A percentile compares a stretch with the other conserved stretches of the same genome.
Conservation (phyloP, 1,284 basidiomycete species). For the Ceratobasidium sp. region DNA sequence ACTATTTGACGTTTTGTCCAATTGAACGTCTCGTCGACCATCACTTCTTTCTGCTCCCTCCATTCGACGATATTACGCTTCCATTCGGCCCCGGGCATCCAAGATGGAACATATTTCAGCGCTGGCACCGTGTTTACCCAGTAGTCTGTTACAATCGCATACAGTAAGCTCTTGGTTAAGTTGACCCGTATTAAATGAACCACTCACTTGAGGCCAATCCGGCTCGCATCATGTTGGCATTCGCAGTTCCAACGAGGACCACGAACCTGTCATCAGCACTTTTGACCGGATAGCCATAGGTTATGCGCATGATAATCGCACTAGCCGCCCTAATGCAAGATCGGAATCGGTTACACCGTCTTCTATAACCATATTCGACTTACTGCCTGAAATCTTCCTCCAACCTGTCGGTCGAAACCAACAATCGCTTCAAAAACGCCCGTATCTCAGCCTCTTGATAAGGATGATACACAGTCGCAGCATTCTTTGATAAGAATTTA, state of each 20-base stretch:
- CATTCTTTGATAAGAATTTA: constrained; percentile 52
- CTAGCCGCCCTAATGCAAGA: not conserved
- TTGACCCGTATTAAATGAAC: no score
- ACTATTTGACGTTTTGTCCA: constrained; percentile 29
- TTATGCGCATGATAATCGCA: constrained; percentile 34
- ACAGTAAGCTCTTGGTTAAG: no score
- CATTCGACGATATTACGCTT: constrained; percentile 35
- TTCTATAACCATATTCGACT: not conserved
- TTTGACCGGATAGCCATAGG: constrained; percentile 48
- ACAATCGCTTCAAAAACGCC: constrained; percentile 35
- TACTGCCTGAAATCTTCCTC: constrained; percentile 38
- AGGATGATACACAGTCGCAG: constrained; percentile 46
- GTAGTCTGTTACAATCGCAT: not conserved
- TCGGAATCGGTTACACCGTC: not conserved
- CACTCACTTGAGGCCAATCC: constrained; percentile 45
- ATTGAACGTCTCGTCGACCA: constrained; percentile 30
- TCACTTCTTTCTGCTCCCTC: constrained; percentile 25
- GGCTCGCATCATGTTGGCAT: constrained; percentile 50
- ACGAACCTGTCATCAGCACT: constrained; percentile 19
- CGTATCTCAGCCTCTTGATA: constrained; percentile 39
- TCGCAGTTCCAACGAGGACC: not conserved
- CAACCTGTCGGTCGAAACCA: constrained; percentile 32
- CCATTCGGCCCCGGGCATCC: constrained; percentile 41
- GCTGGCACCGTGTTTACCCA: constrained; percentile 52
- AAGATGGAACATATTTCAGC: constrained; percentile 38